Evolutionary conservation across 805 yeast genomes (phyloP), one percentile per base, ranked within the genome.

Genomic region (Pichia californica): DNA sequence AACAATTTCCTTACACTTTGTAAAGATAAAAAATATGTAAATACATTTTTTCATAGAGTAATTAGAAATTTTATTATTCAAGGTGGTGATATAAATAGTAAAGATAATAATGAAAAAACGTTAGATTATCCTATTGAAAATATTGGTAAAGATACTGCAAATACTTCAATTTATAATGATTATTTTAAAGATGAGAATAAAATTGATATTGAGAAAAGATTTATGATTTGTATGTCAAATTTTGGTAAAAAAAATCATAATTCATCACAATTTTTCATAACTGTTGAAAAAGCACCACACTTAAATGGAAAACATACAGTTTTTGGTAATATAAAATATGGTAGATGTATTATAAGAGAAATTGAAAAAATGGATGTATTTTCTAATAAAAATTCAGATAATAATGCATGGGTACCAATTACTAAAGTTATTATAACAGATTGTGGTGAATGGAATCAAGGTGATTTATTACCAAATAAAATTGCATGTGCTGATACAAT

Each of bases 241-340:
- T 60, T 67, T 16, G 83, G 80, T 5, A 53, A 62, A 19, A 51
- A 56, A 5, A 53, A 73, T 44, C 59, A 80, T 11, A 81, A 81
- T 50, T 69, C 74, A 18, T 75, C 86, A 0, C 89, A 82, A 55
- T 83, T 84, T 56, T 84, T 84, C 55, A 80, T 85, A 34, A 76
- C 81, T 10, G 80, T 88, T 1, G 74, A 69, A 41, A 75, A 87
- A 2, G 74, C 81, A 8, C 82, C 87, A 1, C 96, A 88, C 61
- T 64, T 88, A 45, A 76, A 73, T 34, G 86, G 87, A 0, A 83
- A 81, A 52, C 89, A 86, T 56, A 69, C 89, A 0, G 79, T 86
- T 2, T 83, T 88, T 62, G 96, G 96, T 2, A 67, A 65, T 44
- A 88, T 88, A 10, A 53, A 68, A 7, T 70, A 68, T 52, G 95